Conservation (phyloP, 371 early-diverging fungal species). For the Syncephalis plumigaleata region DNA sequence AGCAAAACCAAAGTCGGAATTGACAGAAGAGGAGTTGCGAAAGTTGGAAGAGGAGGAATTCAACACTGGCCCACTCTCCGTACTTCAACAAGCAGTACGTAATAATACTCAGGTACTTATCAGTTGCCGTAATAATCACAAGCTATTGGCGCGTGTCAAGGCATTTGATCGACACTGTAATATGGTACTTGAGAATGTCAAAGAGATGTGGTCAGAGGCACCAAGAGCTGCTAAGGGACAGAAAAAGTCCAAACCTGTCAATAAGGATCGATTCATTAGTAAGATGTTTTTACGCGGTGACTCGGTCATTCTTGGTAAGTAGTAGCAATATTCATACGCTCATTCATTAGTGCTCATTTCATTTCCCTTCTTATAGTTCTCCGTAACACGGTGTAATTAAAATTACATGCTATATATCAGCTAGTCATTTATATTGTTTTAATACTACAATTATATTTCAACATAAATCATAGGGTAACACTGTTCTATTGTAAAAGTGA, state of each 20-base stretch:
- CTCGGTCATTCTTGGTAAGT: constrained; percentile 72
- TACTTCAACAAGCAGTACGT: constrained; percentile 86
- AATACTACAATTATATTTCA: no score
- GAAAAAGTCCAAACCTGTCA: constrained; percentile 83
- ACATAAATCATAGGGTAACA: no score
- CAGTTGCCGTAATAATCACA: constrained; percentile 91
- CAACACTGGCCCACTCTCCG: constrained; percentile 90
- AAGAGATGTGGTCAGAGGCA: constrained; percentile 97
- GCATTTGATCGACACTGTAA: constrained; percentile 98
- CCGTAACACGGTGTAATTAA: no score
- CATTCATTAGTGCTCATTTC: no score
- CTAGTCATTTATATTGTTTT: no score
- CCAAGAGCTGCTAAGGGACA: constrained; percentile 79
- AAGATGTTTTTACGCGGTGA: constrained; percentile 97
- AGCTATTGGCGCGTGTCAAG: constrained; percentile 91
- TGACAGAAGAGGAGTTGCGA: constrained; percentile 86
- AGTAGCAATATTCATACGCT: no score
- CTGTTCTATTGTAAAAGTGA: no score
- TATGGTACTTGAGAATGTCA: constrained; percentile 97
- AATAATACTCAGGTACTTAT: constrained; percentile 92
- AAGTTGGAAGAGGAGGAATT: constrained; percentile 90
- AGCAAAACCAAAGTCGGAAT: constrained; percentile 54
- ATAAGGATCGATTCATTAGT: constrained; percentile 95
- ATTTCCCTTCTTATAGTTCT: no score
- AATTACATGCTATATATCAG: no score